Base-by-base conservation (phyloP, 257 asterid genomes). In the Voacanga thouarsii region DNA sequence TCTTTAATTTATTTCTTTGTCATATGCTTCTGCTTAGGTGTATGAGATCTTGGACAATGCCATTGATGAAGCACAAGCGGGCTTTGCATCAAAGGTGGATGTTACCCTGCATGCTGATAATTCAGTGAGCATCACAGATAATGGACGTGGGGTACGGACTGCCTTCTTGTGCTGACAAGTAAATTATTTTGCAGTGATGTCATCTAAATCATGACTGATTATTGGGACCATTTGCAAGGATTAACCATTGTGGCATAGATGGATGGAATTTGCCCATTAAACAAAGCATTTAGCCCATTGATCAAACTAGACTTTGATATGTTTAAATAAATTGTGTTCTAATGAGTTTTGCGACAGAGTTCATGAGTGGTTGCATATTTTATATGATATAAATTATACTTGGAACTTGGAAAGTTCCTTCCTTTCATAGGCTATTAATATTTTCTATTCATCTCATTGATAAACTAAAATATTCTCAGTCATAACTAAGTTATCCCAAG, bases 31-130 rank as follows among this genome's bases (percentile, higher is more conserved):
- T 79, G 67, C 60, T 39, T 80, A 92, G 99, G 98, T 93, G 67
- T 92, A 90, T 75, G 99, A 96, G 87, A 96, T 96, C 80, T 85
- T 96, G 92, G 99, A 96, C 87, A 96, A 96, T 85, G 96, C 99
- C 67, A 84, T 96, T 55, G 99, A 96, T 76, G 99, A 96, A 84
- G 98, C 96, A 23, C 99, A 96, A 80, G 99, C 97, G 33, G 99
- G 99, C 65, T 90, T 59, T 85, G 99, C 99, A 65, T 88, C 98
- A 77, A 93, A 82, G 78, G 85, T 96, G 74, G 91, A 96, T 77
- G 97, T 96, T 33, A 82, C 88, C 84, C 85, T 96, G 60, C 89
- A 80, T 82, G 89, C 87, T 30, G 98, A 96, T 74, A 90, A 90
- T 77, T 96, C 98, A 71, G 98, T 92, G 84, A 74, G 97, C 91